Evolutionary conservation across 2,329 filamentous ascomycete genomes (phyloP), one percentile per base, ranked within the genome.

Genomic region (Botryotinia narcissicola): DNA sequence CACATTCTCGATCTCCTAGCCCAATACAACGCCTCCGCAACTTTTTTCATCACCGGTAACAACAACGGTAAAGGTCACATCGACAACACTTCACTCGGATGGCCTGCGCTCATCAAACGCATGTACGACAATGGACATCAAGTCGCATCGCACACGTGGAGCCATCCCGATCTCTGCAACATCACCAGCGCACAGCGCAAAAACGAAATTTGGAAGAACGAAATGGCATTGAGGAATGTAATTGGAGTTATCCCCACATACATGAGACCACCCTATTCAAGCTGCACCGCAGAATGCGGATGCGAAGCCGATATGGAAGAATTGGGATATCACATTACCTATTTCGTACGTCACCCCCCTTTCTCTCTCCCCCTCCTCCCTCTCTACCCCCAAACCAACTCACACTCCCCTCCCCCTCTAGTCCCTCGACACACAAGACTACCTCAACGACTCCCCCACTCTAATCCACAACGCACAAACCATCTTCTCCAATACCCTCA

Each of bases 1-100:
- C 86, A 90, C 74, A 84, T 92, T 20, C 84, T 92, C 40, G 87
- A 91, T 78, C 82, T 90, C 60, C 84, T 92, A 57, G 85, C 86
- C 74, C 83, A 83, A 61, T 90, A 91, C 78, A 83, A 86, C 40
- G 89, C 88, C 12, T 90, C 87, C 75, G 90, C 89, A 0, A 92
- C 91, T 1, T 92, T 93, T 62, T 80, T 80, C 74, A 76, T 80
- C 32, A 79, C 86, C 12, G 87, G 87, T 8, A 87, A 85, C 80
- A 79, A 79, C 48, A 78, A 77, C 72, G 59, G 69, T 9, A 89
- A 88, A 80, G 87, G 87, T 54, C 80, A 84, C 76, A 89, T 89
- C 76, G 88, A 89, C 75, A 83, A 86, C 72, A 80, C 83, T 5
- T 83, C 82, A 25, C 82, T 83, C 18, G 81, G 81, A 75, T 86